Base-by-base conservation (phyloP, 768 basidiomycete genomes). In the Wakefieldia striispora region DNA sequence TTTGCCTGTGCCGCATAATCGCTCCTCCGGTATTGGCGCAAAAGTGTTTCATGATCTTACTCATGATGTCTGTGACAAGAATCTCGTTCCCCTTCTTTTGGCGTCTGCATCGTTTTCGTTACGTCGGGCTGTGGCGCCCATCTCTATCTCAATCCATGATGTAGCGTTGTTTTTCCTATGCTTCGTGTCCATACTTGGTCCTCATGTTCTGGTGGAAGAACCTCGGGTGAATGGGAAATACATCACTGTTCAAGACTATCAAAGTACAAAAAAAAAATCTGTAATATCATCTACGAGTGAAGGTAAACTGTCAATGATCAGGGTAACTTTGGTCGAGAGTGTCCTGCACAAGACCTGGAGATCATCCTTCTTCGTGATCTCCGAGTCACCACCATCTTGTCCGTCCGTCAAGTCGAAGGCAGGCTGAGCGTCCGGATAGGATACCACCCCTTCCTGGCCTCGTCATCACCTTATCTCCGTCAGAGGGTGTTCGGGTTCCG, bases 1-100 rank as follows among this genome's bases (percentile, higher is more conserved):
- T 56, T 35, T 40, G 36, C 54, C 31, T 59, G 60, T 43, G 50
- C 54, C 23, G 57, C 47, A n/a, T 62, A 54, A 64, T 54, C 31
- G 23, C 44, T 40, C 23, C 31, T 40, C 20, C 21, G 35, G 33
- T 27, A n/a, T 40, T 45, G 34, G 43, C 45, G 36, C 48, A 45
- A 42, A 36, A 27, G 27, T 24, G 36, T 26, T 45, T 48, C 19
- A 26, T 6, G 45, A 38, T 34, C 44, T 39, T 35, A 36, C 36
- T 26, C n/a, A n/a, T n/a, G n/a, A 17, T 37, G 35, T 37, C 38
- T 45, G 20, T 51, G 37, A 43, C 43, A 14, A 45, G 14, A 38
- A 36, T 52, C 11, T 47, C 31, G 19, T 19, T 27, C 29, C 10
- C 6, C 40, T 29, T 4, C 27, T 24, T 40, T 20, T 45, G 35